phyloP scores from a whole-genome alignment of 2,329 filamentous ascomycete species.

The Dactylonectria macrodidyma region DNA sequence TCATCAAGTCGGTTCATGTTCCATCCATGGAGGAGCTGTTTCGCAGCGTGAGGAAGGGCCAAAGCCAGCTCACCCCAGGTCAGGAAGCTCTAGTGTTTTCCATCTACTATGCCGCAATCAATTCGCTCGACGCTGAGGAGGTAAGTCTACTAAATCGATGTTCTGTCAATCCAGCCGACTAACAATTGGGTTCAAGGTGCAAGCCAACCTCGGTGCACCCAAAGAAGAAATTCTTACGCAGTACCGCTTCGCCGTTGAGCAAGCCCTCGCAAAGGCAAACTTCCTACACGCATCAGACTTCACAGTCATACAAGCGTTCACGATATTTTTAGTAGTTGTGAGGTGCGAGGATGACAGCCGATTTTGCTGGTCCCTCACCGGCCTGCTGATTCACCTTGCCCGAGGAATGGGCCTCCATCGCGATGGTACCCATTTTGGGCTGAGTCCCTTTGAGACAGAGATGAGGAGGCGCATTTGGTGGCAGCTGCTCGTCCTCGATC shows the following conservation, averaged over 20 bases:
- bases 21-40: slow-evolving; percentile 76
- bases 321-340: slow-evolving; percentile 68
- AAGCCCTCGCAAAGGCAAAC: slow-evolving; percentile 70
- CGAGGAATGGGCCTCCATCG: slow-evolving; percentile 74
- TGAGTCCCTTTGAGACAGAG: slow-evolving; percentile 72
- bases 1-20: slow-evolving; percentile 80
- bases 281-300: slow-evolving; percentile 72
- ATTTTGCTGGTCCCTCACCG: slow-evolving; percentile 73
- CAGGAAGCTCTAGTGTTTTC: slow-evolving; percentile 76
- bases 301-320: slow-evolving; percentile 70
- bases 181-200: slow-evolving; percentile 36
- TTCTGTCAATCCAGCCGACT: slow-evolving; percentile 14
- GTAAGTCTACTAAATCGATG: slow-evolving; percentile 53
- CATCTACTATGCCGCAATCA: slow-evolving; percentile 72
- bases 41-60: slow-evolving; percentile 71
- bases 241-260: slow-evolving; percentile 69
- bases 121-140: slow-evolving; percentile 73
- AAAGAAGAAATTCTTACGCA: slow-evolving; percentile 62
- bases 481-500: slow-evolving; percentile 71
- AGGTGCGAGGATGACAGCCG: slow-evolving; percentile 64
- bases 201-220: slow-evolving; percentile 59
- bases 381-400: slow-evolving; percentile 70
- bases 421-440: slow-evolving; percentile 64
- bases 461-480: slow-evolving; percentile 74
- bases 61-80: slow-evolving; percentile 69